Evolutionary conservation across 257 asterid genomes (phyloP).

Genomic region (Cordia subcordata): DNA sequence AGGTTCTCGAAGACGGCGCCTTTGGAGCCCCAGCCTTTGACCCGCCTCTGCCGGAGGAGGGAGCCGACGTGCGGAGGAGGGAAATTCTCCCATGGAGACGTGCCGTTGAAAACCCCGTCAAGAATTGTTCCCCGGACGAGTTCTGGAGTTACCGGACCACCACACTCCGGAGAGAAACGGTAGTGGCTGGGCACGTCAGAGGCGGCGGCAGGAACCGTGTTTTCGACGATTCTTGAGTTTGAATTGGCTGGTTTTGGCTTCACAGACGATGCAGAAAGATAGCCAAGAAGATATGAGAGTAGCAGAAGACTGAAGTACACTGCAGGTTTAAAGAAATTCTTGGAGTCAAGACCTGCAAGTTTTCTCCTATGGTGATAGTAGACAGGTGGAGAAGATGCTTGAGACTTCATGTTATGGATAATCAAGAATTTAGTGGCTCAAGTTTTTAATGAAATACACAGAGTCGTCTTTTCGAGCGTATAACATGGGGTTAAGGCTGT

Average conservation of each 20-base stretch:
- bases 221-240: not conserved
- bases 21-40: conserved; percentile 59
- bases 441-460: no score
- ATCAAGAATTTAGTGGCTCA: no score
- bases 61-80: conserved; percentile 39
- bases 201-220: not conserved
- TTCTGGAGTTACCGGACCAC: conserved; percentile 15
- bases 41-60: conserved; percentile 30
- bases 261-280: conserved; percentile 7
- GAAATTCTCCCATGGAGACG: conserved; percentile 51
- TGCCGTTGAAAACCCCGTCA: conserved; percentile 44
- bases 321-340: conserved; percentile 16
- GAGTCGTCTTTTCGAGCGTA: no score
- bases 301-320: conserved; percentile 13
- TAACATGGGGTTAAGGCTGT: no score
- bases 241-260: not conserved
- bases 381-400: not conserved
- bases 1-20: conserved; percentile 55
- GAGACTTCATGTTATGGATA: not conserved
- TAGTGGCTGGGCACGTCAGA: conserved; percentile 21
- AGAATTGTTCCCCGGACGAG: conserved; percentile 30
- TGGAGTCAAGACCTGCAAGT: not conserved
- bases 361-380: conserved; percentile 2
- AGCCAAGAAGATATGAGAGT: conserved; percentile 27
- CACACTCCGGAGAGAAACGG: conserved; percentile 17